Conservation (phyloP, 768 basidiomycete genomes). For the Mycena alexandri region DNA sequence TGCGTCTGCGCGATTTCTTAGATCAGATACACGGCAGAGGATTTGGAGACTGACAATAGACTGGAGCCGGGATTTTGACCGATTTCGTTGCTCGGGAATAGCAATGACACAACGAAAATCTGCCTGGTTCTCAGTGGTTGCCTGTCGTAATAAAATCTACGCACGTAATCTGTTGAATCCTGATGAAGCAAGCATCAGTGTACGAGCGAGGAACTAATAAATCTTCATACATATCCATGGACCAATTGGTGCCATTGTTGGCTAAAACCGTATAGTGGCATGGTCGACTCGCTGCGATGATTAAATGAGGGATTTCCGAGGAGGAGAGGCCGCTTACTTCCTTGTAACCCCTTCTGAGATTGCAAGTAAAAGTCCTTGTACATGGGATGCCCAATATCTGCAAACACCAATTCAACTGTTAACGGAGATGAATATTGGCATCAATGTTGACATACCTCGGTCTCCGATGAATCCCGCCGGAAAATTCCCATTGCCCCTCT, state of each 20-base stretch:
- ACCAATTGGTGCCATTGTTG: slow-evolving; percentile 43
- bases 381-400: slow-evolving; percentile 53
- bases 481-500: not conserved
- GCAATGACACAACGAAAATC: slow-evolving; percentile 70
- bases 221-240: slow-evolving; percentile 40
- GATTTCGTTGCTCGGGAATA: slow-evolving; percentile 79
- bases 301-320: not conserved
- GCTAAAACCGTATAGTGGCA: slow-evolving; percentile 68
- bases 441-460: not conserved
- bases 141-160: too few relatives aligned
- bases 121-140: slow-evolving; percentile 4
- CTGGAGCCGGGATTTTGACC: slow-evolving; percentile 79
- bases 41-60: slow-evolving; percentile 66
- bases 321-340: slow-evolving; percentile 51
- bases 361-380: slow-evolving; percentile 76
- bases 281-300: slow-evolving; percentile 63
- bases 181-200: not conserved
- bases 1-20: slow-evolving; percentile 55
- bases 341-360: slow-evolving; percentile 65
- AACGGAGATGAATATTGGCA: too few relatives aligned
- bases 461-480: slow-evolving; percentile 3
- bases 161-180: slow-evolving; percentile 9
- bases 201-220: not conserved
- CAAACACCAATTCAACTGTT: not conserved
- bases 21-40: not conserved